Conservation (phyloP, 495 filamentous ascomycete genomes). For the Immersiella caudata region DNA sequence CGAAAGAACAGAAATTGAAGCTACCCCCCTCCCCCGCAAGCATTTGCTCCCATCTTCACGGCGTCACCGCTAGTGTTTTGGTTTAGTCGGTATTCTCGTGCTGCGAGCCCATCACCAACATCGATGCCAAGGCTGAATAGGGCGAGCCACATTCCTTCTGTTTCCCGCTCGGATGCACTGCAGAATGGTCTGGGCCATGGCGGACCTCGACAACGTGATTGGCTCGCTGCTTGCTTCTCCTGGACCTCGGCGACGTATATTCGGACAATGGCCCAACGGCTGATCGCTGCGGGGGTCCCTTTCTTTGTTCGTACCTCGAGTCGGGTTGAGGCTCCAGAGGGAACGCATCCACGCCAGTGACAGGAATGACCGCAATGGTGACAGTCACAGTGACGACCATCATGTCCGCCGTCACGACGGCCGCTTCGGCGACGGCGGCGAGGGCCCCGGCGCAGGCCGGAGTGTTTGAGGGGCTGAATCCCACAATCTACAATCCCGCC, state of each 20-base stretch:
- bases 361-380: constrained; percentile 3
- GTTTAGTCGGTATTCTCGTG: no score
- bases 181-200: neutral
- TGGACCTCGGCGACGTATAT: neutral
- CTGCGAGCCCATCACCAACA: neutral
- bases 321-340: no score
- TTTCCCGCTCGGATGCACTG: neutral
- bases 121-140: neutral
- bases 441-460: constrained; percentile 27
- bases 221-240: neutral
- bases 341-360: no score
- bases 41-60: no score
- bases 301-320: no score
- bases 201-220: neutral
- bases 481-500: constrained; percentile 68
- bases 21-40: no score
- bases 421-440: neutral
- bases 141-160: neutral
- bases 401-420: constrained; percentile 1
- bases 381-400: constrained; percentile 18
- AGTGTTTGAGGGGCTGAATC: constrained; percentile 60
- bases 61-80: no score
- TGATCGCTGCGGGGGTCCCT: neutral
- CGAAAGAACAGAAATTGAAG: no score
- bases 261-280: neutral